Percentiles rank a stretch among this genome's conserved stretches.
Evolutionary conservation across 2,329 filamentous ascomycete species (phyloP).

Genomic region (Pseudofabraea citricarpa): DNA sequence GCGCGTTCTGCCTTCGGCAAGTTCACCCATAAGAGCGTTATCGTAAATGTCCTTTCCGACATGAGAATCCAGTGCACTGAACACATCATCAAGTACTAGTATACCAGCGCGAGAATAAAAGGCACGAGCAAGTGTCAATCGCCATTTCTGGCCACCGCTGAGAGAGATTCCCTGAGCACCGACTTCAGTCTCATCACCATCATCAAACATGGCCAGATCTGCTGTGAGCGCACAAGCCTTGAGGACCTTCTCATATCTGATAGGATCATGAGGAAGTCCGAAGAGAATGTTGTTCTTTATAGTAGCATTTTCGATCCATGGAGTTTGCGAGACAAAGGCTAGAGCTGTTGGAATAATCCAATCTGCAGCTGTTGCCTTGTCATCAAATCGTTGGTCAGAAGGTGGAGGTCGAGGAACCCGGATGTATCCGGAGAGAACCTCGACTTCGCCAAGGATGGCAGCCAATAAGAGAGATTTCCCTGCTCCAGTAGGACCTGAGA

Average conservation of each 20-base stretch:
- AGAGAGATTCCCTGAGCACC: conserved; percentile 79
- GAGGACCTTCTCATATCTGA: conserved; percentile 63
- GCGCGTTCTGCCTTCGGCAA: conserved; percentile 63
- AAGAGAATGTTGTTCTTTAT: conserved; percentile 75
- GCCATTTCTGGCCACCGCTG: conserved; percentile 77
- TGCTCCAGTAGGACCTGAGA: conserved; percentile 71
- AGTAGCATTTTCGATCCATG: conserved; percentile 78
- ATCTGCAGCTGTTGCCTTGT: conserved; percentile 50
- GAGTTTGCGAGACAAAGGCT: conserved; percentile 72
- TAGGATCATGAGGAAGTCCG: conserved; percentile 61
- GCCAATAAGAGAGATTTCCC: conserved; percentile 73
- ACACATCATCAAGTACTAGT: conserved; percentile 74
- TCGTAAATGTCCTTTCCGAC: conserved; percentile 75
- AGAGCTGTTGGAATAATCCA: conserved; percentile 66
- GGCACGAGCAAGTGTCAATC: conserved; percentile 71
- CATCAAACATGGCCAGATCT: conserved; percentile 68
- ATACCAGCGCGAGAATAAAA: conserved; percentile 73
- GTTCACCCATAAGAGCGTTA: conserved; percentile 64
- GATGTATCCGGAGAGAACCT: conserved; percentile 58
- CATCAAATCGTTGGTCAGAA: conserved; percentile 51
- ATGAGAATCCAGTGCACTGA: conserved; percentile 72
- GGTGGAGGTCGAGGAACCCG: conserved; percentile 45
- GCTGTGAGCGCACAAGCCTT: conserved; percentile 67
- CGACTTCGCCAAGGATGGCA: conserved; percentile 69
- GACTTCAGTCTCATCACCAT: conserved; percentile 74